Percentiles rank a stretch among this genome's conserved stretches.
These are phyloP conservation scores for Xylaria hypoxylon DNA, from an alignment of 2,329 filamentous ascomycete genomes.

Conservation along the genomic window DNA sequence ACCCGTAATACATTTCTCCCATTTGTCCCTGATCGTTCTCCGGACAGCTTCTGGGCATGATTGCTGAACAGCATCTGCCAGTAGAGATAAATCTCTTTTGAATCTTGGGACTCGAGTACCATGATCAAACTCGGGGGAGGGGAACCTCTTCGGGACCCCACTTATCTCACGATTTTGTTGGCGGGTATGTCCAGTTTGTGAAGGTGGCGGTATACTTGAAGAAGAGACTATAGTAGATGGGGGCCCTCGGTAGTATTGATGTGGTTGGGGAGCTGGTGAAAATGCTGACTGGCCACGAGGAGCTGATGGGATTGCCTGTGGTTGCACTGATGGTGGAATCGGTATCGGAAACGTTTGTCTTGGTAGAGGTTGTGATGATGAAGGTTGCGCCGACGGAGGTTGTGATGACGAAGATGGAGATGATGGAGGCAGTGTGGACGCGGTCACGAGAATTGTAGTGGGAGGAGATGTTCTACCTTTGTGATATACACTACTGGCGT, in stretches of 20 bases:
- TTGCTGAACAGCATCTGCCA: slow-evolving; percentile 56
- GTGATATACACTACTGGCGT: neutral
- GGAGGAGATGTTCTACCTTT: slow-evolving; percentile 5
- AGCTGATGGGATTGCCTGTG: neutral
- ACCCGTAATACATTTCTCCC: slow-evolving; percentile 62
- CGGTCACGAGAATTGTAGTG: slow-evolving; percentile 4
- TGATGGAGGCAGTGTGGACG: neutral
- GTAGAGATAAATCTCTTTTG: slow-evolving; percentile 54
- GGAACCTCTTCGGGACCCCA: slow-evolving; percentile 14
- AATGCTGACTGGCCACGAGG: neutral
- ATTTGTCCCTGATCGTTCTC: slow-evolving; percentile 62
- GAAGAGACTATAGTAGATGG: neutral
- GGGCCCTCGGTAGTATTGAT: neutral
- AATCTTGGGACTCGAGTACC: slow-evolving; percentile 51
- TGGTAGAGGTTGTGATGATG: neutral
- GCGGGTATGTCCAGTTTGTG: neutral
- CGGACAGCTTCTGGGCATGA: slow-evolving; percentile 60
- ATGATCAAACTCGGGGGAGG: slow-evolving; percentile 32
- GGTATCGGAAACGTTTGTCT: neutral
- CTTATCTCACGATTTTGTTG: neutral
- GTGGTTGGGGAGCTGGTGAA: neutral
- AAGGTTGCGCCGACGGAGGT: neutral
- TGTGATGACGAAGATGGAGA: neutral
- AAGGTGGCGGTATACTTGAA: slow-evolving; percentile 8
- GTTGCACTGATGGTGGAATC: neutral